Conservation (phyloP, 1,139 yeast genomes). For the Trichomonascaceae sp. region DNA sequence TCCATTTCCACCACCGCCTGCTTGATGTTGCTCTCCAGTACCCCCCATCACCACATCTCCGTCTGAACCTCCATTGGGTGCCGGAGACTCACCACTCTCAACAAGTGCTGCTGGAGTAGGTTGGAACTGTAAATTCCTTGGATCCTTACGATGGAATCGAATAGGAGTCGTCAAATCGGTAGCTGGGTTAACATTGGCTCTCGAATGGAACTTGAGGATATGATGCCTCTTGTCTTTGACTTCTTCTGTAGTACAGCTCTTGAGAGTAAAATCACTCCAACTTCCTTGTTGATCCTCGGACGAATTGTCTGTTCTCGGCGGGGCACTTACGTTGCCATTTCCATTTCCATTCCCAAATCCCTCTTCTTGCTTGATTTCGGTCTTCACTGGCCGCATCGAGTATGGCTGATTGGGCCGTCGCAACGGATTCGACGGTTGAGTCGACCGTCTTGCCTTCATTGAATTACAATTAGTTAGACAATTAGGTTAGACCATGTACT, state of each 20-base stretch:
- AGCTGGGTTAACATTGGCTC: conserved; percentile 56
- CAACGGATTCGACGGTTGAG: conserved; percentile 13
- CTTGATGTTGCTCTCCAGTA: too few species aligned
- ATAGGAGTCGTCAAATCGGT: conserved; percentile 69
- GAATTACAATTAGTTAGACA: too few species aligned
- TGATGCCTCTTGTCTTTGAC: conserved; percentile 67
- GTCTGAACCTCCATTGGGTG: too few species aligned
- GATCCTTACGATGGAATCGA: conserved; percentile 82
- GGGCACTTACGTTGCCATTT: conserved; percentile 1
- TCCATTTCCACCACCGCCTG: conserved; percentile 37
- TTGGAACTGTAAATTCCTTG: conserved; percentile 78
- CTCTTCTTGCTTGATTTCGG: conserved; percentile 1
- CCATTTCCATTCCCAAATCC: conserved; percentile 1
- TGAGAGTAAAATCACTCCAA: conserved; percentile 52
- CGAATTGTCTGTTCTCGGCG: conserved; percentile 4
- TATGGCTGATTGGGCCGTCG: conserved; percentile 12
- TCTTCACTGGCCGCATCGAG: background rate
- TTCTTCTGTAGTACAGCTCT: conserved; percentile 63
- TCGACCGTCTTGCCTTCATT: conserved; percentile 9
- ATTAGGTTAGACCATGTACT: too few species aligned
- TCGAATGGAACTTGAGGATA: conserved; percentile 66
- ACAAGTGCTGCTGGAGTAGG: conserved; percentile 32
- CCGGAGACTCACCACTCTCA: conserved; percentile 6
- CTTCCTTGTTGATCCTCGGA: conserved; percentile 7
- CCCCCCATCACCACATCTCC: conserved; percentile 1